A percentile compares a stretch with the other conserved stretches of the same genome.
Conservation (phyloP, 345 rosid genomes). For the Pelargonium nanum region DNA sequence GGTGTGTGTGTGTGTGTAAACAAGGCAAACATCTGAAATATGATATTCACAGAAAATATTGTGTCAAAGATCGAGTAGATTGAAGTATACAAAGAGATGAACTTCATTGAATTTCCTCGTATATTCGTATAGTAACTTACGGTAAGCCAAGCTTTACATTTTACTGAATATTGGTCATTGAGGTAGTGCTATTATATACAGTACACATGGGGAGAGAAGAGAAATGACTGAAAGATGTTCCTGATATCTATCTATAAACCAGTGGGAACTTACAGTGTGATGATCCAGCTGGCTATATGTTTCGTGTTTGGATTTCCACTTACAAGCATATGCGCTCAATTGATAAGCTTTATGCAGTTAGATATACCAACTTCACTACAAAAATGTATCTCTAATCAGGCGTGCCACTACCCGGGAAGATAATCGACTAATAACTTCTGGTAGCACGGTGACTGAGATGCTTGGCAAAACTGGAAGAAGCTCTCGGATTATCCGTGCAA, state of each 20-base stretch:
- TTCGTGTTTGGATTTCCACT: too few relatives aligned
- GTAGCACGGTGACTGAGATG: slow-evolving; percentile 58
- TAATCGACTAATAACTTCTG: slow-evolving; percentile 62
- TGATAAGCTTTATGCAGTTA: too few relatives aligned
- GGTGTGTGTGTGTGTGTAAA: too few relatives aligned
- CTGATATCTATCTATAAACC: too few relatives aligned
- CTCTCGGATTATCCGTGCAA: slow-evolving; percentile 41
- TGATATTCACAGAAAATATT: too few relatives aligned
- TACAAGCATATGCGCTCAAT: too few relatives aligned
- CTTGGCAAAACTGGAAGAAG: slow-evolving; percentile 80
- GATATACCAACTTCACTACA: slow-evolving; percentile 17
- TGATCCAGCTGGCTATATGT: too few relatives aligned
- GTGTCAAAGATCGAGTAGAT: too few relatives aligned
- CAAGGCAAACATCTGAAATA: too few relatives aligned
- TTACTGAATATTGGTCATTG: too few relatives aligned
- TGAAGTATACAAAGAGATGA: neutral
- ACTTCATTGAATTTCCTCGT: neutral
- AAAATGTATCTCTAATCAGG: slow-evolving; percentile 55
- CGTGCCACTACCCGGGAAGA: slow-evolving; percentile 73
- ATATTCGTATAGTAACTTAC: neutral
- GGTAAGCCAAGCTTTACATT: neutral
- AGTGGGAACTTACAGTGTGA: neutral
- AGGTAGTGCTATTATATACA: neutral
- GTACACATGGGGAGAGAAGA: neutral
- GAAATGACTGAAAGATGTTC: neutral